phyloP scores from a whole-genome alignment of 257 asterid genomes.

The Anisodus acutangulus region DNA sequence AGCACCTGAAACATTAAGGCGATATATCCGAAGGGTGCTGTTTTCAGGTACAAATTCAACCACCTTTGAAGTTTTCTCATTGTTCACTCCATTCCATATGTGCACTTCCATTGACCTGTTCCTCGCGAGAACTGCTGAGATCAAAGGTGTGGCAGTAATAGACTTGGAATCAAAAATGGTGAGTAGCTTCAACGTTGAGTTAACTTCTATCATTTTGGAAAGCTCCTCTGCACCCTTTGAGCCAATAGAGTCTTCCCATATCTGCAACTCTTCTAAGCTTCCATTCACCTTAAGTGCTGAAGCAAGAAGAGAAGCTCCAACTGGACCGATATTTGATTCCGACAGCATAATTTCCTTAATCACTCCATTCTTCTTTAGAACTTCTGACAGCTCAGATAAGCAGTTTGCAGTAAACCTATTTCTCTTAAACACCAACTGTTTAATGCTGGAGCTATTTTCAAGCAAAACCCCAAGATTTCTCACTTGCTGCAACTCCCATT shows the following conservation, averaged over 20 bases:
- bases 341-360: conserved; percentile 57
- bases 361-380: conserved; percentile 46
- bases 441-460: conserved; percentile 42
- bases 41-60: conserved; percentile 67
- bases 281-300: conserved; percentile 61
- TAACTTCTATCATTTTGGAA: conserved; percentile 88
- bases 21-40: conserved; percentile 58
- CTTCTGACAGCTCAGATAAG: conserved; percentile 54
- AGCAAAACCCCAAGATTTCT: conserved; percentile 47
- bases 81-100: conserved; percentile 56
- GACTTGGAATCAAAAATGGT: conserved; percentile 61
- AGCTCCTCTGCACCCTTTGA: conserved; percentile 77
- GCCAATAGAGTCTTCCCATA: conserved; percentile 88
- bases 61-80: conserved; percentile 47
- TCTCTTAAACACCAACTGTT: conserved; percentile 53
- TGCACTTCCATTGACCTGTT: conserved; percentile 77
- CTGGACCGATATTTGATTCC: conserved; percentile 69
- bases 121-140: conserved; percentile 79
- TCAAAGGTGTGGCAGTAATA: conserved; percentile 59
- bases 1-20: conserved; percentile 53
- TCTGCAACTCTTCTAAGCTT: conserved; percentile 63
- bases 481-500: conserved; percentile 62
- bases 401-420: conserved; percentile 57
- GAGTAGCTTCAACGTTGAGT: conserved; percentile 61
- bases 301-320: conserved; percentile 63